Evolutionary conservation across 768 basidiomycete species (phyloP).

Genomic region (Xerocomellus dryophilus): DNA sequence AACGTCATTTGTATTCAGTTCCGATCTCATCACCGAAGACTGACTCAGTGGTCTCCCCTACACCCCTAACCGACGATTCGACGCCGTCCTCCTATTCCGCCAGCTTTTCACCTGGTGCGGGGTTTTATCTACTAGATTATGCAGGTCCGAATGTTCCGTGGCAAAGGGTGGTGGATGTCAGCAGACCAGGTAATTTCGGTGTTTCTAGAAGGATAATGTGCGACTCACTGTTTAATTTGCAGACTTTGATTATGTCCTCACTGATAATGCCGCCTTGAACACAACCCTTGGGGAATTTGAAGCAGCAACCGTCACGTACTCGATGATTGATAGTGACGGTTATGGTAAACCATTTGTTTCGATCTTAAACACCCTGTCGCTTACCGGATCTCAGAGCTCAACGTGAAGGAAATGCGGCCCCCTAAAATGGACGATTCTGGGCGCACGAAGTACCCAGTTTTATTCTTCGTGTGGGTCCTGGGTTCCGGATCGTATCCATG

Average conservation of each 20-base stretch:
- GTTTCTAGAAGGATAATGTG: background rate
- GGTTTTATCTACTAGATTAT: conserved; percentile 81
- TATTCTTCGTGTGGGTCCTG: conserved; percentile 71
- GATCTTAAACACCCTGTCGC: conserved; percentile 16
- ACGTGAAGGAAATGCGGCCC: conserved; percentile 88
- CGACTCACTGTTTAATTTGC: conserved; percentile 3
- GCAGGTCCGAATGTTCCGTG: conserved; percentile 81
- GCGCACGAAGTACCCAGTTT: conserved; percentile 91
- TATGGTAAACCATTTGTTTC: conserved; percentile 50
- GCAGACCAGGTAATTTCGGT: conserved; percentile 39
- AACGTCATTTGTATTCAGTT: conserved; percentile 82
- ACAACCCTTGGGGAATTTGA: conserved; percentile 66
- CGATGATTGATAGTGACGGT: conserved; percentile 76
- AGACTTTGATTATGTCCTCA: conserved; percentile 67
- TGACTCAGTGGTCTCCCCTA: conserved; percentile 36
- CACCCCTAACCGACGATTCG: conserved; percentile 49
- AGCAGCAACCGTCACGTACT: conserved; percentile 62
- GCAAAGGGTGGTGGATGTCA: conserved; percentile 72
- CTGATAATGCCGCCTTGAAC: conserved; percentile 65
- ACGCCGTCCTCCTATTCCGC: conserved; percentile 58
- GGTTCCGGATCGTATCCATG: background rate
- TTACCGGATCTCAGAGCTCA: conserved; percentile 58
- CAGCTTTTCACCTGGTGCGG: conserved; percentile 80
- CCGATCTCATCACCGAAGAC: conserved; percentile 55
- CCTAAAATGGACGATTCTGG: conserved; percentile 93